Percentiles rank a stretch among this genome's conserved stretches.
phyloP scores from a whole-genome alignment of 1,284 basidiomycete genomes.

The Inonotus hispidus region DNA sequence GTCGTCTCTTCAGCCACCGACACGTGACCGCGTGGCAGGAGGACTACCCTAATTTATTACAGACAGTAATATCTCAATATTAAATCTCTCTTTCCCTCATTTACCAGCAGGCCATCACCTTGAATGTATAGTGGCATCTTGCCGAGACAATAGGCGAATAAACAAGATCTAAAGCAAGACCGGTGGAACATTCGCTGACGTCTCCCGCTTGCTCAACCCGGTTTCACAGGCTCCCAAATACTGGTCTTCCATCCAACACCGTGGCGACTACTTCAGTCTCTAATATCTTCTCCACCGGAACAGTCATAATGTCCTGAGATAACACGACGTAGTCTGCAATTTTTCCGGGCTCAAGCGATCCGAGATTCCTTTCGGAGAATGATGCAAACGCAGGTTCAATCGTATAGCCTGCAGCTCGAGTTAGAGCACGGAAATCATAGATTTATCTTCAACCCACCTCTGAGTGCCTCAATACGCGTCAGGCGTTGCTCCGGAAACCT shows the following conservation, averaged over 20 bases:
- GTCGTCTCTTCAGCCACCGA: neutral
- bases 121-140: too few relatives aligned
- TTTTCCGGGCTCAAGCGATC: conserved; percentile 73
- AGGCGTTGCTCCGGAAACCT: conserved; percentile 82
- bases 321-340: conserved; percentile 80
- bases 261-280: conserved; percentile 70
- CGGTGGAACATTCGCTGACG: too few relatives aligned
- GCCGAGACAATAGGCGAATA: too few relatives aligned
- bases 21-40: conserved; percentile 1
- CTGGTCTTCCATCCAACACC: conserved; percentile 69
- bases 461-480: conserved; percentile 64
- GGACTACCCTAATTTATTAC: too few relatives aligned
- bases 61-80: too few relatives aligned
- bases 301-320: conserved; percentile 75
- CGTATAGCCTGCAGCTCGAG: conserved; percentile 48
- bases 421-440: neutral
- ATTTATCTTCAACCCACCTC: conserved; percentile 38
- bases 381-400: conserved; percentile 83
- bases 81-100: too few relatives aligned
- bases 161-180: too few relatives aligned
- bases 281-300: conserved; percentile 58
- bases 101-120: too few relatives aligned
- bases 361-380: conserved; percentile 69
- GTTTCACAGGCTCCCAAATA: conserved; percentile 47
- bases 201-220: neutral